phyloP scores from a whole-genome alignment of 805 yeast species.

The Wickerhamiella kazuoi region DNA sequence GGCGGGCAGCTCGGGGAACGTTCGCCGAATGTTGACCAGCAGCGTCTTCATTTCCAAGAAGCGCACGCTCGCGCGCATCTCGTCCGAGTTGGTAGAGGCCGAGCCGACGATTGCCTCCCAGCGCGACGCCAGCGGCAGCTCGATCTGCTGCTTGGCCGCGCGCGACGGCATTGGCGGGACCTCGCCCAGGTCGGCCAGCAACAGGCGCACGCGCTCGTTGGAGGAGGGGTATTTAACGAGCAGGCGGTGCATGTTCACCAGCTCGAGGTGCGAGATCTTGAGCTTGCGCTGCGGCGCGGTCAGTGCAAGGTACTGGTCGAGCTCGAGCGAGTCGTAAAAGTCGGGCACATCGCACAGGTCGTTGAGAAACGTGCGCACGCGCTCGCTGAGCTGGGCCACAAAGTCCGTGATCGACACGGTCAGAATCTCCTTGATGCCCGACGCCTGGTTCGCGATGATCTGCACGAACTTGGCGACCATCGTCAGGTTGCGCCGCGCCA shows the following conservation, averaged over 20 bases:
- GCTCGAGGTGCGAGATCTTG: slow-evolving; percentile 21
- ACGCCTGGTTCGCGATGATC: slow-evolving; percentile 69
- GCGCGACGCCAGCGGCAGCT: slow-evolving; percentile 18
- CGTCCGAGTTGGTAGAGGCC: slow-evolving; percentile 14
- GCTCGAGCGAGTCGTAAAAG: slow-evolving; percentile 23
- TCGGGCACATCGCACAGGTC: slow-evolving; percentile 25
- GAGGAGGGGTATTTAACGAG: slow-evolving; percentile 18
- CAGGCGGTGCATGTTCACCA: slow-evolving; percentile 21
- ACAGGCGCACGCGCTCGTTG: slow-evolving; percentile 4
- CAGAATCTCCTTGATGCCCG: slow-evolving; percentile 35
- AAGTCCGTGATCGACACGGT: slow-evolving; percentile 16
- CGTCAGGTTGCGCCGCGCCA: slow-evolving; percentile 47
- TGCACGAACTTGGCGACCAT: slow-evolving; percentile 72
- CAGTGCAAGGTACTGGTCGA: slow-evolving; percentile 24
- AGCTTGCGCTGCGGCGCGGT: slow-evolving; percentile 20
- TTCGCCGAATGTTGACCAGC: slow-evolving; percentile 21
- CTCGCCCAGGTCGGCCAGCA: slow-evolving; percentile 19
- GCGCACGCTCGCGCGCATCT: slow-evolving; percentile 18
- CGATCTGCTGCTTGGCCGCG: slow-evolving; percentile 16
- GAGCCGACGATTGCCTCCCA: slow-evolving; percentile 21
- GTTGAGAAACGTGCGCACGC: slow-evolving; percentile 19
- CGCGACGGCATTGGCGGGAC: slow-evolving; percentile 19
- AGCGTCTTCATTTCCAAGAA: slow-evolving; percentile 22
- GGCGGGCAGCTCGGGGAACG: slow-evolving; percentile 16
- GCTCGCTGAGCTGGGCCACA: slow-evolving; percentile 16